Percentiles rank a stretch among this genome's conserved stretches.
These are phyloP conservation scores for Serendipita sp. DNA, from an alignment of 768 basidiomycete genomes.

Conservation along the genomic window DNA sequence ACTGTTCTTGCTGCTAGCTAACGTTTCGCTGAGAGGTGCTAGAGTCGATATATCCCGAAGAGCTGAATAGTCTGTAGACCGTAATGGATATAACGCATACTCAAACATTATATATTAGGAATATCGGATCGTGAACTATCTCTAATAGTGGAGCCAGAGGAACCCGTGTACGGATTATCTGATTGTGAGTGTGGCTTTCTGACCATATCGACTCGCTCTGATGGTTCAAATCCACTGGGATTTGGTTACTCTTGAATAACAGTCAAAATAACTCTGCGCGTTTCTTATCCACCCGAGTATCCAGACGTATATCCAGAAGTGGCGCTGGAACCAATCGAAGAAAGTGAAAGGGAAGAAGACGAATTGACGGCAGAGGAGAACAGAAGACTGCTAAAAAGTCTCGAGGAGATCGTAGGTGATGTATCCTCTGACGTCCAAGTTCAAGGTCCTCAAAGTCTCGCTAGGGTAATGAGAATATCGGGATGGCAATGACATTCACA, in stretches of 20 bases:
- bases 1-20: not conserved
- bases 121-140: constrained; percentile 64
- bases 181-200: constrained; percentile 29
- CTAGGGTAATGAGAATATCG: constrained; percentile 71
- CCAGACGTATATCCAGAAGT: constrained; percentile 71
- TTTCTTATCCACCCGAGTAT: constrained; percentile 68
- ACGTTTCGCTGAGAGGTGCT: constrained; percentile 41
- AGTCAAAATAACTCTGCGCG: constrained; percentile 61
- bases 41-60: constrained; percentile 91
- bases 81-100: constrained; percentile 17
- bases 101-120: constrained; percentile 52
- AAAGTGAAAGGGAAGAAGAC: constrained; percentile 20
- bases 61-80: constrained; percentile 63
- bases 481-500: constrained; percentile 98
- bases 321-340: constrained; percentile 42
- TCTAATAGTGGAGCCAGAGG: constrained; percentile 81
- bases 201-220: constrained; percentile 2
- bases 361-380: constrained; percentile 34
- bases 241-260: constrained; percentile 10
- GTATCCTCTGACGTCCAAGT: constrained; percentile 18
- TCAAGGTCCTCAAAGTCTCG: not conserved
- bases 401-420: constrained; percentile 39
- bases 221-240: constrained; percentile 6
- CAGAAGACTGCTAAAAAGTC: constrained; percentile 35
- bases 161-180: constrained; percentile 43